A percentile compares a stretch with the other conserved stretches of the same genome.
phyloP scores from a whole-genome alignment of 805 yeast species.

The Ascoidea tarda region DNA sequence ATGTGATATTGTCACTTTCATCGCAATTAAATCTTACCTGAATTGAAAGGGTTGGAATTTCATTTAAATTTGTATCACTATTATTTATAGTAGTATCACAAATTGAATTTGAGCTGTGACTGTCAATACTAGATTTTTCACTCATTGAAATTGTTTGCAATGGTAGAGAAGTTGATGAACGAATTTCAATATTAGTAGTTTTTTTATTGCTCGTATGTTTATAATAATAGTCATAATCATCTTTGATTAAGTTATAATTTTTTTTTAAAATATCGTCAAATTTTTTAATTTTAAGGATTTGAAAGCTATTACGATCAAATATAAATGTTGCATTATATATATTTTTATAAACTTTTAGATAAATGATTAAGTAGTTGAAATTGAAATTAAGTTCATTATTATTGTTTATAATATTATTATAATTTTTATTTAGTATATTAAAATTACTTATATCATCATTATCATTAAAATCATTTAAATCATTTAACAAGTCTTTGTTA shows the following conservation, averaged over 20 bases:
- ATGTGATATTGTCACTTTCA: too few relatives aligned
- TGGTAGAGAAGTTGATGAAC: background rate
- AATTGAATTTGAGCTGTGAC: background rate
- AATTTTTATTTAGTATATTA: too few relatives aligned
- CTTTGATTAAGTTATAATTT: background rate
- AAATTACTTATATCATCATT: background rate
- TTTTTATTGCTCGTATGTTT: too few relatives aligned
- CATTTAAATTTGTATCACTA: background rate
- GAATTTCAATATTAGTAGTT: background rate
- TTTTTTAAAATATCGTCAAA: background rate
- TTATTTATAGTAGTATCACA: background rate
- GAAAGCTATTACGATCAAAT: background rate
- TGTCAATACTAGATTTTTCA: background rate
- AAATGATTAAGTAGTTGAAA: too few relatives aligned
- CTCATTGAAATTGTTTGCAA: background rate
- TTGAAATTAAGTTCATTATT: background rate
- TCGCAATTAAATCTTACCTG: background rate
- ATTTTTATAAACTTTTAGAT: too few relatives aligned
- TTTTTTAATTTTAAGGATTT: too few relatives aligned
- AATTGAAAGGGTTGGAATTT: background rate
- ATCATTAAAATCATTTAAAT: background rate
- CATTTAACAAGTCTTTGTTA: background rate
- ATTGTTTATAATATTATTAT: too few relatives aligned
- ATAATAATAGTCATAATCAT: background rate
- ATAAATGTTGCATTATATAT: background rate